Conservation (phyloP, 2,329 filamentous ascomycete genomes). For the Trichoderma pleuroti region DNA sequence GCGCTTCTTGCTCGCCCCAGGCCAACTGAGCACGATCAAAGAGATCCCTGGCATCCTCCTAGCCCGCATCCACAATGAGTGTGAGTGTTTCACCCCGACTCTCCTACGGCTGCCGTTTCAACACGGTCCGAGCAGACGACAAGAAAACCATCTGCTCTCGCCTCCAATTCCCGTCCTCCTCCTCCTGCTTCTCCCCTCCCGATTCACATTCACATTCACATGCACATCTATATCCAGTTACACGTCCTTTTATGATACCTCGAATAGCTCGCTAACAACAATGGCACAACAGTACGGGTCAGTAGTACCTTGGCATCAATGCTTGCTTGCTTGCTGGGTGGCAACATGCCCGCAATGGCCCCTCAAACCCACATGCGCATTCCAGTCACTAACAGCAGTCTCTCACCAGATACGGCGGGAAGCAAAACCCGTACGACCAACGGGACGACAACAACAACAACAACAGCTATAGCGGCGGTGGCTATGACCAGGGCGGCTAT, state of each 20-base stretch:
- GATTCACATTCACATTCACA: not conserved
- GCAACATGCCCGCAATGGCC: not conserved
- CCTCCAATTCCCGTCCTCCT: not conserved
- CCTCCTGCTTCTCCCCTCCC: not conserved
- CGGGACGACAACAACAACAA: conserved; percentile 45
- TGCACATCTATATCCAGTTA: not conserved
- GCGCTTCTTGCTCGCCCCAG: not conserved
- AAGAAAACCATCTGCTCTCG: conserved; percentile 2
- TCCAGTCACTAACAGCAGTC: conserved; percentile 31
- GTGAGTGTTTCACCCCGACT: conserved; percentile 28
- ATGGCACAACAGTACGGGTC: conserved; percentile 51
- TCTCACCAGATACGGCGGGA: conserved; percentile 49
- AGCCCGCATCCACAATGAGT: conserved; percentile 26
- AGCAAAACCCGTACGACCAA: conserved; percentile 58
- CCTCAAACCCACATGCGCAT: conserved; percentile 2
- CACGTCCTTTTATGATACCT: not conserved
- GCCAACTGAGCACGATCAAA: not conserved
- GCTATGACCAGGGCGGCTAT: conserved; percentile 22
- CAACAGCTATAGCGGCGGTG: conserved; percentile 28
- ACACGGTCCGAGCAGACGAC: conserved; percentile 14
- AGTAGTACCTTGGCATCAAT: conserved; percentile 33
- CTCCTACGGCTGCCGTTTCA: conserved; percentile 26
- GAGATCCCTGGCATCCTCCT: conserved; percentile 3
- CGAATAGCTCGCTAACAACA: conserved; percentile 30
- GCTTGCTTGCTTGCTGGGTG: conserved; percentile 2